phyloP scores from a whole-genome alignment of 495 filamentous ascomycete species.

The Annulohypoxylon maeteangense region DNA sequence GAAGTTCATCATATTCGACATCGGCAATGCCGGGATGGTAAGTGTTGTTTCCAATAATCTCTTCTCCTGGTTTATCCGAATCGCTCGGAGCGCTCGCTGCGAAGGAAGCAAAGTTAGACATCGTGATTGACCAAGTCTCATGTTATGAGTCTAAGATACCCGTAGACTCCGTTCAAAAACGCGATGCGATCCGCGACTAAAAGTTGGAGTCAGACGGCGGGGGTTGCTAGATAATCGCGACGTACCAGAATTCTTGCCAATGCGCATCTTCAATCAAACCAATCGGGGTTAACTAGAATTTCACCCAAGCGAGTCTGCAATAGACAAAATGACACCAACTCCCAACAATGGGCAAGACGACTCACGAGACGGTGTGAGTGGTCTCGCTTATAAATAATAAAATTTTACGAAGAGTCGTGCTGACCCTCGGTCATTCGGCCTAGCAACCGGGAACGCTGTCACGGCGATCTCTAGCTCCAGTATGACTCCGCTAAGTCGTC shows the following conservation, averaged over 20 bases:
- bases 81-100: slow-evolving; percentile 29
- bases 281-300: not conserved
- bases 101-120: slow-evolving; percentile 22
- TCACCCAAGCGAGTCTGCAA: not conserved
- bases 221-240: slow-evolving; percentile 7
- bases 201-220: slow-evolving; percentile 2
- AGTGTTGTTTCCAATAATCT: slow-evolving; percentile 34
- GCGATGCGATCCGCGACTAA: slow-evolving; percentile 15
- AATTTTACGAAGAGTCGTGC: slow-evolving; percentile 24
- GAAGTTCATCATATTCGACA: slow-evolving; percentile 53
- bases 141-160: not conserved
- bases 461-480: slow-evolving; percentile 1
- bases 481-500: slow-evolving; percentile 3
- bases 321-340: slow-evolving; percentile 16
- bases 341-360: slow-evolving; percentile 2
- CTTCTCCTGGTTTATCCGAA: slow-evolving; percentile 38
- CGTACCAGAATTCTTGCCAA: slow-evolving; percentile 30
- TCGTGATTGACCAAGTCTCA: not conserved
- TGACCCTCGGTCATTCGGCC: slow-evolving; percentile 12
- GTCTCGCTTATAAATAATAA: slow-evolving; percentile 11
- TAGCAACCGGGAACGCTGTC: not conserved
- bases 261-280: slow-evolving; percentile 30
- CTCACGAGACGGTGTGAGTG: slow-evolving; percentile 18
- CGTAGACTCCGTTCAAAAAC: not conserved
- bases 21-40: slow-evolving; percentile 42